Evolutionary conservation across 352 stramenopile species (phyloP), one percentile per base, ranked within the genome.

Genomic region (Albugo laibachii): DNA sequence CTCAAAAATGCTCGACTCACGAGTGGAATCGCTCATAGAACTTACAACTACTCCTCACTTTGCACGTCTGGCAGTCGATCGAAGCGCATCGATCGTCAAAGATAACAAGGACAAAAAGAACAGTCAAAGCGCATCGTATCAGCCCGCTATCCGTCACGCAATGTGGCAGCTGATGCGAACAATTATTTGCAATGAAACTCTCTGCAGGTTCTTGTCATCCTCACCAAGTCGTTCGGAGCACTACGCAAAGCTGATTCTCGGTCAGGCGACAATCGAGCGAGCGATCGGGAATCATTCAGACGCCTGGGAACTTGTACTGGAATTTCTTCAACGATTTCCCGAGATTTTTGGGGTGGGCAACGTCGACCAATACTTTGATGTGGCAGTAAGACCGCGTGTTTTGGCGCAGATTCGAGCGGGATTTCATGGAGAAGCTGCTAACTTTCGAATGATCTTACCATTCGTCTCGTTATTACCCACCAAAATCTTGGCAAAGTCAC

Each of bases 281-380:
- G 64, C 59, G 41, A 55, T 73, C 11, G 55, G 49, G 0, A 91
- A 91, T 51, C 62, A 83, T 36, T 61, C 80, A 13, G 63, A 62
- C 1, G 73, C 86, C 57, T 87, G 72, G 72, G 77, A 79, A 39
- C 64, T 70, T 11, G 65, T 83, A 34, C 58, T 91, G n/a, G 72
- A 61, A 6, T 86, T 83, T 38, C 45, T 87, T 31, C 63, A 85
- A 38, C 56, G 49, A 0, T 77, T 70, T 19, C 57, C 70, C 0
- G 51, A 43, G 2, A 54, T 83, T 3, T 83, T 69, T 68, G 55
- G 54, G 5, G 55, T 59, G 6, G 31, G 50, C 6, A 70, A 53
- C 48, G 74, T 84, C 40, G 49, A 56, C 6, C 85, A 80, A 53
- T 88, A 81, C 40, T 57, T 70, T 2, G 62, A 61, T 4, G 78